Percentiles rank a stretch among this genome's conserved stretches.
Evolutionary conservation across 345 rosid genomes (phyloP).

Genomic region (Chamaenerion angustifolium): DNA sequence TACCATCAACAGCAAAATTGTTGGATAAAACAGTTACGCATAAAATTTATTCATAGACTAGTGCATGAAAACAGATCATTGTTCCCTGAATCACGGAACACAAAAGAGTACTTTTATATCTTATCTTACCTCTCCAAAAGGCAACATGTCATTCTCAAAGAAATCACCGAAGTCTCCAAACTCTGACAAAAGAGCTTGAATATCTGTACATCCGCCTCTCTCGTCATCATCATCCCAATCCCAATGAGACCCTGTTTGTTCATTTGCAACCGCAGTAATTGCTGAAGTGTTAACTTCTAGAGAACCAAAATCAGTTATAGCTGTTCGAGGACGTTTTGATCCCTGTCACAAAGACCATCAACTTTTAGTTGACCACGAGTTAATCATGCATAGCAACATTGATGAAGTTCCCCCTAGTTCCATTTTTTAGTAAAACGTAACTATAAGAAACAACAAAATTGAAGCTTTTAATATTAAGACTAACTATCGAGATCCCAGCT

Average conservation of each 20-base stretch:
- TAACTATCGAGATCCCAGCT: too few relatives aligned
- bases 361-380: not conserved
- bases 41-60: too few relatives aligned
- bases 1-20: too few relatives aligned
- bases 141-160: constrained; percentile 79
- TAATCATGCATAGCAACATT: not conserved
- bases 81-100: too few relatives aligned
- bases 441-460: too few relatives aligned
- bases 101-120: not conserved
- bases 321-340: constrained; percentile 69
- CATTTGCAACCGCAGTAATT: constrained; percentile 52
- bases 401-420: too few relatives aligned
- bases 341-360: constrained; percentile 30
- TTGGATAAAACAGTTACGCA: too few relatives aligned
- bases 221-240: constrained; percentile 87
- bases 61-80: too few relatives aligned
- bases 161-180: constrained; percentile 99
- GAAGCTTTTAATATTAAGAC: too few relatives aligned
- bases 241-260: constrained; percentile 60
- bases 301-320: constrained; percentile 40
- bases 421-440: too few relatives aligned
- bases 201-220: constrained; percentile 76
- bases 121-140: constrained; percentile 88
- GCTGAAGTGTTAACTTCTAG: constrained; percentile 41
- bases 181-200: constrained; percentile 92